phyloP scores from a whole-genome alignment of 805 yeast genomes.

The Grigorovia transvaalensis region DNA sequence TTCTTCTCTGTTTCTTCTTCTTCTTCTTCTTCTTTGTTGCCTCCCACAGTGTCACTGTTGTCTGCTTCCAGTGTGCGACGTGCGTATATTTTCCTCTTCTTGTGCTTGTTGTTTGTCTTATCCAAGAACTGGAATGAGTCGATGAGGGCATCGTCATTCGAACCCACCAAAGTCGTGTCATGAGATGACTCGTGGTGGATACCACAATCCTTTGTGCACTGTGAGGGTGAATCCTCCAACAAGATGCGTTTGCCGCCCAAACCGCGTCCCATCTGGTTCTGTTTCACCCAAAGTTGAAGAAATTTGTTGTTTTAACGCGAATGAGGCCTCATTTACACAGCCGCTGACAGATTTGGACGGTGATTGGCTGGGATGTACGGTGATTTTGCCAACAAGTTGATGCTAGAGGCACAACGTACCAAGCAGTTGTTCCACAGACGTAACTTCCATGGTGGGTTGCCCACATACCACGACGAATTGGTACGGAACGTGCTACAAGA shows the following conservation, averaged over 20 bases:
- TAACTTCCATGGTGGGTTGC: conserved; percentile 24
- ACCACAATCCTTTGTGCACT: no score
- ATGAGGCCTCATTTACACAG: not conserved
- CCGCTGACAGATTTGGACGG: not conserved
- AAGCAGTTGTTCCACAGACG: conserved; percentile 38
- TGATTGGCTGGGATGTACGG: conserved; percentile 57
- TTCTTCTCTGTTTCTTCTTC: conserved; percentile 4
- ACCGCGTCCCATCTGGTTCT: no score
- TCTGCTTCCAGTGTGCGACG: not conserved
- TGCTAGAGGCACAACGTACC: conserved; percentile 76
- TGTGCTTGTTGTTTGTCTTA: conserved; percentile 5
- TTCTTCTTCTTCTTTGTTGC: no score
- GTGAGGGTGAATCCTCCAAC: no score
- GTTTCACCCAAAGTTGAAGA: no score
- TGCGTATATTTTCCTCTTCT: conserved; percentile 9
- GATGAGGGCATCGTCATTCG: not conserved
- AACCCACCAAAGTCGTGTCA: not conserved
- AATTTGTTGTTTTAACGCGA: not conserved
- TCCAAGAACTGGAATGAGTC: conserved; percentile 20
- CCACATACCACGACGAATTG: conserved; percentile 62
- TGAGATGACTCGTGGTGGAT: not conserved
- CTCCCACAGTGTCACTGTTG: no score
- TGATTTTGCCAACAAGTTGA: conserved; percentile 72
- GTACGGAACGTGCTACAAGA: conserved; percentile 66
- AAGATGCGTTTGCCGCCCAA: no score